These are phyloP conservation scores for Xylaria longipes DNA, from an alignment of 495 filamentous ascomycete species.

Conservation along the genomic window DNA sequence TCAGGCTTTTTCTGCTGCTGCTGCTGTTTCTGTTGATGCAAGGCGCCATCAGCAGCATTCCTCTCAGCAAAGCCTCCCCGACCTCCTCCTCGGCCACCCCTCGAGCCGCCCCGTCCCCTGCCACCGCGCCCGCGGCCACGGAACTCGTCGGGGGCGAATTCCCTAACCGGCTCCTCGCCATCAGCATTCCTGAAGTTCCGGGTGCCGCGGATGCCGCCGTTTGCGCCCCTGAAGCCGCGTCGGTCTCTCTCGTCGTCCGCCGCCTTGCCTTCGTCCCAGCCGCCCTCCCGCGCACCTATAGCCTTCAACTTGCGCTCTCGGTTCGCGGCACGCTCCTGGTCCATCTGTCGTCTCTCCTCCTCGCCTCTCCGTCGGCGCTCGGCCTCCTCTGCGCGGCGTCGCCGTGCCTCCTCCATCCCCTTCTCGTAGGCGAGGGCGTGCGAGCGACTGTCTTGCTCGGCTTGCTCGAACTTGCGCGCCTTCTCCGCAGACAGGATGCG, in stretches of 20 bases:
- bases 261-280: constrained; percentile 56
- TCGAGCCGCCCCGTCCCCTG: constrained; percentile 36
- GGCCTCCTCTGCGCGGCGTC: constrained; percentile 52
- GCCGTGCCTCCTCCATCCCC: constrained; percentile 57
- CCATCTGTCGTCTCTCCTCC: constrained; percentile 52
- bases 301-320: constrained; percentile 55
- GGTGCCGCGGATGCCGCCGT: constrained; percentile 50
- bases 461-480: constrained; percentile 56
- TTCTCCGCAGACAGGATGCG: constrained; percentile 54
- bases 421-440: constrained; percentile 58
- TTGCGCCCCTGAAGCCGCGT: constrained; percentile 46
- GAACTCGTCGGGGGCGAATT: constrained; percentile 39
- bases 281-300: constrained; percentile 52
- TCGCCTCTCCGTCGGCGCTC: constrained; percentile 45
- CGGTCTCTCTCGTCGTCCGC: constrained; percentile 41
- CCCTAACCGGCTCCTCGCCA: constrained; percentile 38
- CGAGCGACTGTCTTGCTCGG: constrained; percentile 56
- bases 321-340: constrained; percentile 57
- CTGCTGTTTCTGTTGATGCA: neutral
- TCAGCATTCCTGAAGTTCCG: constrained; percentile 33
- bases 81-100: constrained; percentile 37
- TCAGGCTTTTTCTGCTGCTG: constrained; percentile 27
- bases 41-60: neutral
- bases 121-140: constrained; percentile 37
- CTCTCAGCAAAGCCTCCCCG: constrained; percentile 35